Percentiles rank a stretch among this genome's conserved stretches.
Conservation (phyloP, 179 eudicot genomes). For the Gypsophila paniculata region DNA sequence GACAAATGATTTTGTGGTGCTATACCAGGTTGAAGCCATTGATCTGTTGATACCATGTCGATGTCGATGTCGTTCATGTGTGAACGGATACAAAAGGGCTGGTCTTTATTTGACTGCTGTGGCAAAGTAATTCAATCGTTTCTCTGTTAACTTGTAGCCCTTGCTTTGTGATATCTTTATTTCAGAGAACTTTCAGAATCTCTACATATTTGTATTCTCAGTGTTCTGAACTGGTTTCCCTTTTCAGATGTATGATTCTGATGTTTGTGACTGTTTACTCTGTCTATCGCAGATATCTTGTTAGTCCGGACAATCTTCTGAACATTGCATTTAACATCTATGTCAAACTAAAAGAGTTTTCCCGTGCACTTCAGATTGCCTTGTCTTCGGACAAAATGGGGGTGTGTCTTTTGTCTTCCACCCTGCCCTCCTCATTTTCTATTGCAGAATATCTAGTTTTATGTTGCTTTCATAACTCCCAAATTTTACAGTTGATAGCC, state of each 20-base stretch:
- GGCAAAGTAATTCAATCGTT: slow-evolving; percentile 51
- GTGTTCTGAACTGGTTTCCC: no score
- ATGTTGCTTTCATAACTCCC: no score
- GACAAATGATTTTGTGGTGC: slow-evolving; percentile 2
- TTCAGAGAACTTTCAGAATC: background rate
- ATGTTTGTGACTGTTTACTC: background rate
- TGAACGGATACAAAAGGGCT: no score
- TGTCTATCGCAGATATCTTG: slow-evolving; percentile 60
- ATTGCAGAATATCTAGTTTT: no score
- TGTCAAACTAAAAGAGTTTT: slow-evolving; percentile 65
- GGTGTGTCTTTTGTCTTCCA: slow-evolving; percentile 37
- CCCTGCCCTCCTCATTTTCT: background rate
- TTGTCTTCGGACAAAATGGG: slow-evolving; percentile 27
- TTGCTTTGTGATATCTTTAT: background rate
- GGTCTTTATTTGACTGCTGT: slow-evolving; percentile 74
- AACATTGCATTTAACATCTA: slow-evolving; percentile 67
- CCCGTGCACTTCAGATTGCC: slow-evolving; percentile 84
- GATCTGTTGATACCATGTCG: slow-evolving; percentile 66
- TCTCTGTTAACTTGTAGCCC: slow-evolving; percentile 1
- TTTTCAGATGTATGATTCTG: background rate
- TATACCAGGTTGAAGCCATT: slow-evolving; percentile 73
- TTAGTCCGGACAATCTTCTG: slow-evolving; percentile 80
- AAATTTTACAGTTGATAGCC: no score
- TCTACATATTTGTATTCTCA: background rate
- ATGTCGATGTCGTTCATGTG: no score